phyloP scores from a whole-genome alignment of 139 green algal genomes.

The Chlorella ohadii region DNA sequence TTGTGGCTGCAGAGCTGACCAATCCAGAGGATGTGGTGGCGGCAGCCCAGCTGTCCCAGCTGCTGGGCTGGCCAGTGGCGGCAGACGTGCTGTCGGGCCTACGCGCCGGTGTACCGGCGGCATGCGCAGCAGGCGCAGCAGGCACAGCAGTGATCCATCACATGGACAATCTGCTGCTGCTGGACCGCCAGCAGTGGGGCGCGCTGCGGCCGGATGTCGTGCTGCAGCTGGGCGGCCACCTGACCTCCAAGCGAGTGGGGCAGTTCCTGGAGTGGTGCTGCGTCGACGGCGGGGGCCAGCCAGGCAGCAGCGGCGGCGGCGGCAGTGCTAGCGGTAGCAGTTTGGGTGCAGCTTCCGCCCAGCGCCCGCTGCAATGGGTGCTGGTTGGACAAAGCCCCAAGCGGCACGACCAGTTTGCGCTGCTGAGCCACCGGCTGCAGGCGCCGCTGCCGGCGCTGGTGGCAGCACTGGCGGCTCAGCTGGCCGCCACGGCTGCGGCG shows the following conservation, averaged over 20 bases:
- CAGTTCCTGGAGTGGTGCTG: slow-evolving; percentile 84
- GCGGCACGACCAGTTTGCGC: slow-evolving; percentile 84
- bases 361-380: slow-evolving; percentile 45
- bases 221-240: slow-evolving; percentile 81
- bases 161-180: slow-evolving; percentile 85
- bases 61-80: slow-evolving; percentile 87
- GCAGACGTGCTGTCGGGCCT: slow-evolving; percentile 84
- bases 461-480: neutral
- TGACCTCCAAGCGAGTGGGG: slow-evolving; percentile 89
- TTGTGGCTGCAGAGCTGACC: slow-evolving; percentile 83
- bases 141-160: slow-evolving; percentile 63
- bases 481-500: neutral
- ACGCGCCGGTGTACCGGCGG: neutral
- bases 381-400: slow-evolving; percentile 48
- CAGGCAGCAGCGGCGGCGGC: neutral
- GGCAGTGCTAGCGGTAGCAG: neutral
- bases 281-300: slow-evolving; percentile 21
- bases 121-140: neutral
- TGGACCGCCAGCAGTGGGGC: slow-evolving; percentile 56
- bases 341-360: neutral
- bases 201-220: slow-evolving; percentile 79
- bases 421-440: slow-evolving; percentile 69
- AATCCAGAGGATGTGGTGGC: slow-evolving; percentile 64
- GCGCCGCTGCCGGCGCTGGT: slow-evolving; percentile 53
- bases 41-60: slow-evolving; percentile 50